Evolutionary conservation across 805 yeast genomes (phyloP).

Genomic region (Candida hungchunana): DNA sequence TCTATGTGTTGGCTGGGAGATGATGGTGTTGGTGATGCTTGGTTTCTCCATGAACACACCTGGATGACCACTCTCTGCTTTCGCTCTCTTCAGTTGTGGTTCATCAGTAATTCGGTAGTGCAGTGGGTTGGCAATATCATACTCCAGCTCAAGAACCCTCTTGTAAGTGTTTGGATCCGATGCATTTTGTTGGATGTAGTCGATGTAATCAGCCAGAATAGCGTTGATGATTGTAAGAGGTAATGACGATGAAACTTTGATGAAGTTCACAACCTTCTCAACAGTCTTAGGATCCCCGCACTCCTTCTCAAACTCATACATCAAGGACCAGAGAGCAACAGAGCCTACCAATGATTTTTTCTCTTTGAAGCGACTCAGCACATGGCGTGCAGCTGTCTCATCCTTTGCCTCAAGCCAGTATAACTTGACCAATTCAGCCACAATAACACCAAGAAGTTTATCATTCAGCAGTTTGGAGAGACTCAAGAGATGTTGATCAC

Average conservation of each 20-base stretch:
- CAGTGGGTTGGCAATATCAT: constrained; percentile 29
- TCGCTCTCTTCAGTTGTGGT: constrained; percentile 15
- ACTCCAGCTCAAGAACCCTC: constrained; percentile 22
- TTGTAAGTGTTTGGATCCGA: constrained; percentile 21
- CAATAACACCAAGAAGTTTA: constrained; percentile 36
- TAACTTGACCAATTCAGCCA: constrained; percentile 31
- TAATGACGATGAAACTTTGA: constrained; percentile 42
- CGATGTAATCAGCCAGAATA: constrained; percentile 34
- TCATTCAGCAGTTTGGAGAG: constrained; percentile 36
- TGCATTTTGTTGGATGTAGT: constrained; percentile 30
- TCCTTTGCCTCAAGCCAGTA: constrained; percentile 29
- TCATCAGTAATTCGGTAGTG: constrained; percentile 20
- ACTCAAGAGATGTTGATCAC: constrained; percentile 19
- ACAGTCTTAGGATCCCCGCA: constrained; percentile 43
- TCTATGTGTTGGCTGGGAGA: constrained; percentile 19
- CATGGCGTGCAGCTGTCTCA: constrained; percentile 29
- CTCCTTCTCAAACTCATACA: constrained; percentile 47
- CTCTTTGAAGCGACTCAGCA: constrained; percentile 26
- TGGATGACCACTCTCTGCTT: constrained; percentile 33
- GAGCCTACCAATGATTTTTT: constrained; percentile 34
- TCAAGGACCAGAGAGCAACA: constrained; percentile 52
- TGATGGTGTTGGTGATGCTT: constrained; percentile 34
- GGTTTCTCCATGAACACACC: constrained; percentile 39
- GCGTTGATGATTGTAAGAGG: constrained; percentile 46
- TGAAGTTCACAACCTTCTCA: constrained; percentile 38